Evolutionary conservation across 305 asterid species (phyloP).

Genomic region (Fraxinus velutina): DNA sequence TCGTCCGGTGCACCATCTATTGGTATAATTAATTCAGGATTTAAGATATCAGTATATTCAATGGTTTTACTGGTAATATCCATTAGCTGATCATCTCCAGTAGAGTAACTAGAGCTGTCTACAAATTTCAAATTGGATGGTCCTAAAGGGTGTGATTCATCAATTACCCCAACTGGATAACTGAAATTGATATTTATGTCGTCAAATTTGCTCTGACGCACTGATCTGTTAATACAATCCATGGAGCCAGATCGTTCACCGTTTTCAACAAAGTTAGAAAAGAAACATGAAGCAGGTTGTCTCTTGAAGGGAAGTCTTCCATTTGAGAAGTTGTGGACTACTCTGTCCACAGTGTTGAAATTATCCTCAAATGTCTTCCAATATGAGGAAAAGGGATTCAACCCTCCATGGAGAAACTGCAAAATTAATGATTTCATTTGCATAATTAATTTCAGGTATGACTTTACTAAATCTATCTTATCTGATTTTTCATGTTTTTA

Average conservation of each 20-base stretch:
- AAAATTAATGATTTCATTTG: constrained; percentile 18
- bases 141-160: constrained; percentile 26
- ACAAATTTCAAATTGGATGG: constrained; percentile 38
- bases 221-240: constrained; percentile 15
- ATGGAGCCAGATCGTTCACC: constrained; percentile 27
- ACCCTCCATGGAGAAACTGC: constrained; percentile 62
- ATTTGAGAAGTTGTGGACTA: constrained; percentile 27
- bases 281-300: constrained; percentile 31
- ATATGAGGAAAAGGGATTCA: constrained; percentile 41
- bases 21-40: constrained; percentile 24
- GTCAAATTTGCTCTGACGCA: constrained; percentile 22
- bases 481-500: neutral
- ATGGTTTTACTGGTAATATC: constrained; percentile 27
- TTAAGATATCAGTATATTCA: constrained; percentile 26
- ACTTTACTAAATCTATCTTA: neutral
- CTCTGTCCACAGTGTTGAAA: constrained; percentile 40
- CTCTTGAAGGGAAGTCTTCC: constrained; percentile 36
- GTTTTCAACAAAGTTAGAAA: constrained; percentile 36
- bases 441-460: constrained; percentile 3
- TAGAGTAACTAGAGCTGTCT: constrained; percentile 35
- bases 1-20: constrained; percentile 29
- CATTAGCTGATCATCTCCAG: constrained; percentile 38
- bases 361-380: constrained; percentile 43
- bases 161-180: constrained; percentile 22
- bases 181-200: constrained; percentile 19